These are phyloP conservation scores for Alternaria dauci DNA, from an alignment of 2,329 filamentous ascomycete genomes.

Conservation along the genomic window DNA sequence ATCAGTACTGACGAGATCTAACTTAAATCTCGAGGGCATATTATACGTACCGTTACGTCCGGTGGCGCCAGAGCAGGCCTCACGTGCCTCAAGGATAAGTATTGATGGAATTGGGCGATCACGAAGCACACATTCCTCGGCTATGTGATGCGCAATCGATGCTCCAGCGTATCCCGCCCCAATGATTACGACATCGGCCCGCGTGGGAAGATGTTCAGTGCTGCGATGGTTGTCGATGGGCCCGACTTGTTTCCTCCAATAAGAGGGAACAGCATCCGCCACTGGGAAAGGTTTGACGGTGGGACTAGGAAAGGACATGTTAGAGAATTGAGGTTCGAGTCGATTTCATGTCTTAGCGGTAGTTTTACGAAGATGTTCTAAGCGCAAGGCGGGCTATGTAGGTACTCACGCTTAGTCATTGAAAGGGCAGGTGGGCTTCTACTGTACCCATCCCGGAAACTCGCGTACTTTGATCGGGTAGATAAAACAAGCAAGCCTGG, in stretches of 20 bases:
- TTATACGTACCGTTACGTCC: constrained; percentile 60
- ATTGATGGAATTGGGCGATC: constrained; percentile 17
- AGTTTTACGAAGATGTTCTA: not conserved
- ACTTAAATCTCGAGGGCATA: not conserved
- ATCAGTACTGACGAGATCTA: not conserved
- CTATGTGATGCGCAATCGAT: constrained; percentile 21
- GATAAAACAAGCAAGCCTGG: not conserved
- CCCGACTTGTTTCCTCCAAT: constrained; percentile 17
- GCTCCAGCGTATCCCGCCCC: constrained; percentile 24
- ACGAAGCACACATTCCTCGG: constrained; percentile 10
- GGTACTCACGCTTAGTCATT: constrained; percentile 6
- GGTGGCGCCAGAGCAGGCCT: constrained; percentile 62
- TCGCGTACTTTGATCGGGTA: not conserved
- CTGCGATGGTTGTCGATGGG: constrained; percentile 23
- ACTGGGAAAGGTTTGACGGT: constrained; percentile 10
- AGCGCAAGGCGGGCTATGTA: not conserved
- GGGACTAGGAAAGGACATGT: constrained; percentile 1
- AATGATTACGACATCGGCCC: constrained; percentile 20
- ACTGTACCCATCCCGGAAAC: not conserved
- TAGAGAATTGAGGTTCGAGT: not conserved
- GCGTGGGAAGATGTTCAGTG: constrained; percentile 9
- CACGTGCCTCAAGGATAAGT: constrained; percentile 58
- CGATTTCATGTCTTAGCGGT: not conserved
- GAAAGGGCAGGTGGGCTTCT: not conserved
- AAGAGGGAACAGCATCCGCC: constrained; percentile 13